phyloP scores from a whole-genome alignment of 1,284 basidiomycete genomes.

The Ceratobasidium sp. region DNA sequence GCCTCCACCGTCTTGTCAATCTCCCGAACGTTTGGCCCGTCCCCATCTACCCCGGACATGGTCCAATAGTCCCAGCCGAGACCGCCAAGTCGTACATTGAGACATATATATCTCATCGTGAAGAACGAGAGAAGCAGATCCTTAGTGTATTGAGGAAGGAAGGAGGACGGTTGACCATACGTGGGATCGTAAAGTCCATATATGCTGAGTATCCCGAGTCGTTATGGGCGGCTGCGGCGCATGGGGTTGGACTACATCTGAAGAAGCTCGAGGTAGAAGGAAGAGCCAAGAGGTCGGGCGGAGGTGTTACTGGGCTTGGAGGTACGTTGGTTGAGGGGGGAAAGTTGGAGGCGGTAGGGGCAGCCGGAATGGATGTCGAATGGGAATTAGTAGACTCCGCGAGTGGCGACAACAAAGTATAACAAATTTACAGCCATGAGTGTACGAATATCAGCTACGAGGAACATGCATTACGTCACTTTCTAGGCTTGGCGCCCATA shows the following conservation, averaged over 20 bases:
- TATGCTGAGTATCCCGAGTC: constrained; percentile 77
- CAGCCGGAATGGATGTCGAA: constrained; percentile 29
- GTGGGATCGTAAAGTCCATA: constrained; percentile 66
- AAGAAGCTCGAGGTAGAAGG: constrained; percentile 77
- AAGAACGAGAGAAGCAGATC: constrained; percentile 85
- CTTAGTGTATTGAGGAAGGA: constrained; percentile 63
- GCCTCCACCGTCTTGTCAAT: constrained; percentile 71
- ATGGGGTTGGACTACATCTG: constrained; percentile 77
- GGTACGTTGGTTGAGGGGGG: not conserved
- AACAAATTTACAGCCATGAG: not conserved
- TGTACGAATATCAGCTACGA: too few species aligned
- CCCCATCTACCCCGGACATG: constrained; percentile 87
- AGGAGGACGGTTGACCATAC: constrained; percentile 69
- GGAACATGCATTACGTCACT: too few species aligned
- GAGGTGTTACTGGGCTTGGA: not conserved
- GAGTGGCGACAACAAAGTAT: not conserved
- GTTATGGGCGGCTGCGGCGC: constrained; percentile 78
- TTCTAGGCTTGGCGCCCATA: too few species aligned
- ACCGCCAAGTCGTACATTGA: constrained; percentile 66
- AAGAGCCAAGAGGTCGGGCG: constrained; percentile 56
- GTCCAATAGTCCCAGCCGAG: constrained; percentile 73
- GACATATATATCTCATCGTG: constrained; percentile 83
- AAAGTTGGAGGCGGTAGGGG: constrained; percentile 22
- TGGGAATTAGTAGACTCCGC: constrained; percentile 14
- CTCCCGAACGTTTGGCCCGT: constrained; percentile 51